Evolutionary conservation across 495 filamentous ascomycete species (phyloP), one percentile per base, ranked within the genome.

Genomic region (Lasiosphaeria ovina): DNA sequence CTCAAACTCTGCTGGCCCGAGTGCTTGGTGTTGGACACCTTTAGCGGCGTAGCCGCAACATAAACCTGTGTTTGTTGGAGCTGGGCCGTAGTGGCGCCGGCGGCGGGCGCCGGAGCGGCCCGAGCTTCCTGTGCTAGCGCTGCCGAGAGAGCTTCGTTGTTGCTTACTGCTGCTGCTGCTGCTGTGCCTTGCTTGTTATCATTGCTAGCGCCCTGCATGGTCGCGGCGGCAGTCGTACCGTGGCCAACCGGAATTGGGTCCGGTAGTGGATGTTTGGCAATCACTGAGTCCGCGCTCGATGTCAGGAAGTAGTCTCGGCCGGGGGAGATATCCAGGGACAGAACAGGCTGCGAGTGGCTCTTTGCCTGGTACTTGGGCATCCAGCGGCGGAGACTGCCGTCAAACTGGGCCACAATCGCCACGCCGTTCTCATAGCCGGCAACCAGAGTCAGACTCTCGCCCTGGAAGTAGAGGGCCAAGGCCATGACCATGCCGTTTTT

Each of bases 401-500:
- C 72, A 14, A 72, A 63, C 3, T 70, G 68, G 56, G 77, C 85
- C 3, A 90, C 82, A 61, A 83, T 82, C 1, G 86, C 86, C 59
- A 89, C 83, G 1, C 94, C 94, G 63, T 87, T 90, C 74, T 98
- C 94, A 75, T 92, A 96, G 40, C 89, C 94, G n/a, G 86, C 87
- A 4, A 86, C 72, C 11, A 95, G 70, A 14, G 79, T 74, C 0
- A 85, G 70, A 16, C 59, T 63, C 3, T 35, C 36, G 3, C 58
- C 51, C n/a, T 74, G 75, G 68, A 78, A 68, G 60, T 89, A 81
- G 8, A 96, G 69, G 4, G 79, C 76, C 11, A 96, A 74, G 31
- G 89, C 85, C 94, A 98, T 97, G 33, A 93, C 85, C 93, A 97
- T 98, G 34, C 94, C 89, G 16, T 87, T 87, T 52, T 90, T 84